Conservation (phyloP, 768 basidiomycete genomes). For the Glaciozyma antarctica region DNA sequence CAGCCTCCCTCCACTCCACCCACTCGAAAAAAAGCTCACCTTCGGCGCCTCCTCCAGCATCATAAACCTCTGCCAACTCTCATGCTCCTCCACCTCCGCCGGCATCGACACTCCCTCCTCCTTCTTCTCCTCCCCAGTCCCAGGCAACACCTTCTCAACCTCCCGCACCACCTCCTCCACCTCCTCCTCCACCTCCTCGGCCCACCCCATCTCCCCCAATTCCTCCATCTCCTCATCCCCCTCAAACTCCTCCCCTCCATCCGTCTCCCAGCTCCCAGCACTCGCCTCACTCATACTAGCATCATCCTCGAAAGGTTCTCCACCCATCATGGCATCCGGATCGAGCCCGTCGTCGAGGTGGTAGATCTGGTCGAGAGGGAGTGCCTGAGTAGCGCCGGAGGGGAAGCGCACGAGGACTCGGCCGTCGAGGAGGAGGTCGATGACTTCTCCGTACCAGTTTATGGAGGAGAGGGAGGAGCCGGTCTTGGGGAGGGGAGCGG, state of each 20-base stretch:
- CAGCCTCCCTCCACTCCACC: neutral
- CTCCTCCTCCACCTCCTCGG: slow-evolving; percentile 2
- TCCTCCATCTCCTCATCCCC: slow-evolving; percentile 1
- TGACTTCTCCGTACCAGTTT: slow-evolving; percentile 82
- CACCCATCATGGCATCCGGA: slow-evolving; percentile 59
- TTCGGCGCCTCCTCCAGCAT: slow-evolving; percentile 43
- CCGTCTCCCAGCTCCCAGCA: slow-evolving; percentile 31
- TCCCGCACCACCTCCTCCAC: slow-evolving; percentile 11
- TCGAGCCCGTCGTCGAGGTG: slow-evolving; percentile 72
- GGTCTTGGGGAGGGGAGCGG: neutral
- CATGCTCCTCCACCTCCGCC: slow-evolving; percentile 39
- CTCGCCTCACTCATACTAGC: neutral
- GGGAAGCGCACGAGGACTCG: slow-evolving; percentile 42
- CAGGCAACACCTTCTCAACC: slow-evolving; percentile 16
- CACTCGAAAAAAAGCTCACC: neutral
- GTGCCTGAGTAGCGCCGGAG: slow-evolving; percentile 45
- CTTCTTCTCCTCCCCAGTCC: neutral
- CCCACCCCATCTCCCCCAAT: slow-evolving; percentile 3
- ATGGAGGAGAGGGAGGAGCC: slow-evolving; percentile 35
- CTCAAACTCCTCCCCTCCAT: slow-evolving; percentile 2
- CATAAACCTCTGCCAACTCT: slow-evolving; percentile 70
- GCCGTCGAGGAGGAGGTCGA: slow-evolving; percentile 47
- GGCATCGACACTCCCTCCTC: slow-evolving; percentile 20
- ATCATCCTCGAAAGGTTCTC: slow-evolving; percentile 20
- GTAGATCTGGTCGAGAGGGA: slow-evolving; percentile 61